Base-by-base conservation (phyloP, 2,329 filamentous ascomycete genomes). In the Aspergillus flavus region DNA sequence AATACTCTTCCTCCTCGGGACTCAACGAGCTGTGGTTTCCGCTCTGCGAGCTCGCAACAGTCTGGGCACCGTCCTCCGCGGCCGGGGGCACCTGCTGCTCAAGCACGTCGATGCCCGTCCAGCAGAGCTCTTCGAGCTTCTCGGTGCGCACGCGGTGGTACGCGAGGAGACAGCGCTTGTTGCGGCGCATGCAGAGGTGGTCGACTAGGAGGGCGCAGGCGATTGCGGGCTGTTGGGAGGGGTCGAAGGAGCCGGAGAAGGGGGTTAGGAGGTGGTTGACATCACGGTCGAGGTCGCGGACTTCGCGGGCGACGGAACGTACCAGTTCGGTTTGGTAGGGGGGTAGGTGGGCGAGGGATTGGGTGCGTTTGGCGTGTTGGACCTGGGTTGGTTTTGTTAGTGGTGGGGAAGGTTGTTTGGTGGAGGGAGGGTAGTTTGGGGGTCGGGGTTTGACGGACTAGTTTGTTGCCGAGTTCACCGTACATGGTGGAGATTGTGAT, bases 1-100 rank as follows among this genome's bases (percentile, higher is more conserved):
- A 91, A 74, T 97, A 99, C 71, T 98, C 95, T 77, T 97, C 94
- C 77, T 99, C 95, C 76, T 98, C 94, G 0, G 95, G 94, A 72
- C 93, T 97, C 63, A 98, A 81, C 72, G 91, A 94, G 81, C 90
- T 94, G 63, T 88, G 77, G 46, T 65, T 66, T 58, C 76, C 81
- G 32, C 79, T 82, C 60, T 87, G 84, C 11, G 70, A 69, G 26
- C 79, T 81, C 62, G 80, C 79, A 75, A n/a, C 75, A 46, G 21
- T 10, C 11, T 26, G n/a, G 57, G 16, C 59, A 67, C 76, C 66
- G 71, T 78, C 62, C 71, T 79, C 78, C 61, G 78, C 79, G 62
- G 82, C 77, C 74, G 82, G 76, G 73, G 87, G 86, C 70, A 88
- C 85, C 45, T 83, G 81, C 69, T 83, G 80, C 60, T 97, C 93